Percentiles rank a stretch among this genome's conserved stretches.
Conservation (phyloP, 2,329 filamentous ascomycete genomes). For the Diaporthe sp. region DNA sequence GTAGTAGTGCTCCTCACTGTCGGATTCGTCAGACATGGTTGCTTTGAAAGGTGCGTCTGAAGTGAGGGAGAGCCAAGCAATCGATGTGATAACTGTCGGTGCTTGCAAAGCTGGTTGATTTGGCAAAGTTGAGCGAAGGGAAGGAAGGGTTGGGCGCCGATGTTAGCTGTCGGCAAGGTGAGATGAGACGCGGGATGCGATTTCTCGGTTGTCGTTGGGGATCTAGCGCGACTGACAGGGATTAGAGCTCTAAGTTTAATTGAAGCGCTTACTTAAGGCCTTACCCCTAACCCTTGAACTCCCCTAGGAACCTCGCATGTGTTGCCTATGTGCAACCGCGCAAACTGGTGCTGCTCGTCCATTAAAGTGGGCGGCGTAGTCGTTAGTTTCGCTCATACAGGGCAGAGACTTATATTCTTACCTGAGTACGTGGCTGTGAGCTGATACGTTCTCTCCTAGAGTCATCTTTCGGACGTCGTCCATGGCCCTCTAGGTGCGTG, state of each 20-base stretch:
- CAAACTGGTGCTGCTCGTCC: too few species aligned
- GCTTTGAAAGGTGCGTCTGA: neutral
- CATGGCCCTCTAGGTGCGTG: too few species aligned
- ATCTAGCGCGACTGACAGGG: conserved; percentile 29
- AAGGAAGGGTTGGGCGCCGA: neutral
- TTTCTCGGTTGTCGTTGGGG: conserved; percentile 2
- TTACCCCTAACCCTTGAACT: too few species aligned
- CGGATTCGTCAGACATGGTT: conserved; percentile 21
- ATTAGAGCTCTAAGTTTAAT: neutral
- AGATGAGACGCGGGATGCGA: conserved; percentile 25
- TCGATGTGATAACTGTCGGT: neutral
- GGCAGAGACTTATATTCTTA: too few species aligned
- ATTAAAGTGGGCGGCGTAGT: too few species aligned
- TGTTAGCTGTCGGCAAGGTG: neutral
- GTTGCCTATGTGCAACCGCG: too few species aligned
- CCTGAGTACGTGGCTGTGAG: too few species aligned
- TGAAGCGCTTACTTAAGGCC: conserved; percentile 3
- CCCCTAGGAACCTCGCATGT: too few species aligned
- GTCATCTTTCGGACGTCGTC: too few species aligned
- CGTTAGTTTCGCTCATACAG: too few species aligned
- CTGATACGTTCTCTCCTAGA: too few species aligned
- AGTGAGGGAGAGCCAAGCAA: neutral
- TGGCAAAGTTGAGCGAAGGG: neutral
- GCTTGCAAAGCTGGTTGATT: neutral
- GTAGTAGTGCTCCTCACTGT: conserved; percentile 23